Percentiles rank a stretch among this genome's conserved stretches.
Conservation (phyloP, 768 basidiomycete genomes). For the Tephrocybe sp. region DNA sequence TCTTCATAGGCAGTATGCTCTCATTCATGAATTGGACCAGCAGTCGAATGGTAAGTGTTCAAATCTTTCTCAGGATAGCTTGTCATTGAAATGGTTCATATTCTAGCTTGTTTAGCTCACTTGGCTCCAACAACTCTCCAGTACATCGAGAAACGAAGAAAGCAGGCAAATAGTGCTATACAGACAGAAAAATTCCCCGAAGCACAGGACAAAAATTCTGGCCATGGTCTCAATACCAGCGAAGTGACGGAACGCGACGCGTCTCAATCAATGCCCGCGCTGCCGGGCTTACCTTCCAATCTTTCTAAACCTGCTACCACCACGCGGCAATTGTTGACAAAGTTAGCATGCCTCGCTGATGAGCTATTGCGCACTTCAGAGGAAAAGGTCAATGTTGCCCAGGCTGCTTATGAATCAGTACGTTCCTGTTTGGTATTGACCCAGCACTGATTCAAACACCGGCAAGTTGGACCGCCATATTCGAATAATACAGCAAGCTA, state of each 20-base stretch:
- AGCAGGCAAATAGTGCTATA: too few species aligned
- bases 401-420: slow-evolving; percentile 69
- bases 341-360: slow-evolving; percentile 58
- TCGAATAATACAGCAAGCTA: slow-evolving; percentile 70
- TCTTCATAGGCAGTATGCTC: slow-evolving; percentile 63
- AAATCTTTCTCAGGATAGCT: slow-evolving; percentile 10
- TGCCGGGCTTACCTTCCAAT: slow-evolving; percentile 23
- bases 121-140: slow-evolving; percentile 43
- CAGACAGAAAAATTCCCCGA: too few species aligned
- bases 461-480: slow-evolving; percentile 81
- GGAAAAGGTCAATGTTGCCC: slow-evolving; percentile 76
- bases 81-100: not conserved
- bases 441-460: slow-evolving; percentile 1
- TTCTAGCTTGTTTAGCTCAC: slow-evolving; percentile 36
- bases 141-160: slow-evolving; percentile 40
- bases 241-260: slow-evolving; percentile 1
- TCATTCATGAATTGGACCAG: slow-evolving; percentile 72
- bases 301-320: slow-evolving; percentile 29
- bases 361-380: slow-evolving; percentile 62
- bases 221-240: too few species aligned
- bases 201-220: too few species aligned
- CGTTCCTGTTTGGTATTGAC: slow-evolving; percentile 19
- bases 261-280: slow-evolving; percentile 4
- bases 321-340: slow-evolving; percentile 50
- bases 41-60: slow-evolving; percentile 50